Evolutionary conservation across 768 basidiomycete species (phyloP).

Genomic region (Neoboletus subvelutipes): DNA sequence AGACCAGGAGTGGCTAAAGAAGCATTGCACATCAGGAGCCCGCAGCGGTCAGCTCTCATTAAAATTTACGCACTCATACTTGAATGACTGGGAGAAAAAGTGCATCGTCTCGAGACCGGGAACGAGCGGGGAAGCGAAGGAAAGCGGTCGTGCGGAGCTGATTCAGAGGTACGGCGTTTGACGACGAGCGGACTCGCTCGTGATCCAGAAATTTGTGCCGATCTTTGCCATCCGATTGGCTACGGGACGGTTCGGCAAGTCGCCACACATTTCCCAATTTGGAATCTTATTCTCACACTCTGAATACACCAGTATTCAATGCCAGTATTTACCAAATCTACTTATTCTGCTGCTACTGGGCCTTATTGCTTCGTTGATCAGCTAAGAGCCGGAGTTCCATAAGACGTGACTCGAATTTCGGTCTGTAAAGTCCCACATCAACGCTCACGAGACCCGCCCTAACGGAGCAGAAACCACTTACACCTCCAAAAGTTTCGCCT

Average conservation of each 20-base stretch:
- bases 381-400: conserved; percentile 57
- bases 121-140: conserved; percentile 22
- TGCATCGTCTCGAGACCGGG: conserved; percentile 54
- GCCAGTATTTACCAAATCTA: no score
- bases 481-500: conserved; percentile 85
- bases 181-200: conserved; percentile 8
- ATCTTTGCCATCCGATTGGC: conserved; percentile 30
- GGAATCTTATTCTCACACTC: conserved; percentile 9
- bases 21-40: conserved; percentile 12
- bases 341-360: neutral
- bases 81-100: conserved; percentile 82
- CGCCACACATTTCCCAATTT: neutral
- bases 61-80: conserved; percentile 66
- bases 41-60: neutral
- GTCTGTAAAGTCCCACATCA: conserved; percentile 41
- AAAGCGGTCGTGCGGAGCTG: conserved; percentile 21
- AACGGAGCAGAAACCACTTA: conserved; percentile 40
- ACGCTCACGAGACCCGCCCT: neutral
- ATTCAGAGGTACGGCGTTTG: conserved; percentile 15
- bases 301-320: no score
- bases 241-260: conserved; percentile 19
- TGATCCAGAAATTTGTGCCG: conserved; percentile 15
- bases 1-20: conserved; percentile 77
- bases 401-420: conserved; percentile 77
- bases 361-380: conserved; percentile 17